Evolutionary conservation across 192 early-diverging fungal species (phyloP).

Genomic region (Dissophora globulifera): DNA sequence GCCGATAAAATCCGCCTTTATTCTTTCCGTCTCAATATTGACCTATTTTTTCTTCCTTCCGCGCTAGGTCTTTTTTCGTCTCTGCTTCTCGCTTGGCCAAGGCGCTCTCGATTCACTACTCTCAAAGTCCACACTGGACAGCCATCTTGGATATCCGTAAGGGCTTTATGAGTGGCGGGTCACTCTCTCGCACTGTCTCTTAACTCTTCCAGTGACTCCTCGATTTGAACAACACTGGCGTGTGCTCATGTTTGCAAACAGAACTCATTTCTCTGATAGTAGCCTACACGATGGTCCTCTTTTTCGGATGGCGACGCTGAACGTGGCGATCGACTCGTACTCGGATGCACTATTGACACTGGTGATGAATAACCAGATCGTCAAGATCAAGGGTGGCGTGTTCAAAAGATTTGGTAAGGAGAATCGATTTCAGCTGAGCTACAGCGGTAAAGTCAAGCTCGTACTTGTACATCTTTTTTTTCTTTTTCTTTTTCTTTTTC

Average conservation of each 20-base stretch:
- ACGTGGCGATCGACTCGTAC: conserved; percentile 96
- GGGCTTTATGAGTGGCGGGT: too few relatives aligned
- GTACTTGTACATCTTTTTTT: too few relatives aligned
- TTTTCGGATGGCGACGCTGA: conserved; percentile 96
- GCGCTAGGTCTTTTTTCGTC: conserved; percentile 92
- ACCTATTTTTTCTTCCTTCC: neutral
- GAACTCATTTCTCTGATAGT: conserved; percentile 45
- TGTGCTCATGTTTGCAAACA: neutral
- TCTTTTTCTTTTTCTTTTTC: too few relatives aligned
- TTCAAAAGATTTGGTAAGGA: conserved; percentile 98
- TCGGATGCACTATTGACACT: conserved; percentile 92
- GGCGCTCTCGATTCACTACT: conserved; percentile 96
- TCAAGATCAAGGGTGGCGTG: conserved; percentile 96
- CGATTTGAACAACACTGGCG: neutral
- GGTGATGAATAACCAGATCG: conserved; percentile 96
- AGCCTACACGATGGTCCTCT: conserved; percentile 89
- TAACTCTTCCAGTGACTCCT: neutral
- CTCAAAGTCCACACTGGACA: conserved; percentile 74
- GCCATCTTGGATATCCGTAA: conserved; percentile 80
- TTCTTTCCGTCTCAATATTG: neutral
- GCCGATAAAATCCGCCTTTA: too few relatives aligned
- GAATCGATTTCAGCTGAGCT: conserved; percentile 94
- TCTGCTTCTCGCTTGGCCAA: conserved; percentile 92
- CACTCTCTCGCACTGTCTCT: neutral
- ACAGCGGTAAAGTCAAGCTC: conserved; percentile 71